Percentiles rank a stretch among this genome's conserved stretches.
Conservation (phyloP, 106 monocot genomes). For the Dendrobium officinale region DNA sequence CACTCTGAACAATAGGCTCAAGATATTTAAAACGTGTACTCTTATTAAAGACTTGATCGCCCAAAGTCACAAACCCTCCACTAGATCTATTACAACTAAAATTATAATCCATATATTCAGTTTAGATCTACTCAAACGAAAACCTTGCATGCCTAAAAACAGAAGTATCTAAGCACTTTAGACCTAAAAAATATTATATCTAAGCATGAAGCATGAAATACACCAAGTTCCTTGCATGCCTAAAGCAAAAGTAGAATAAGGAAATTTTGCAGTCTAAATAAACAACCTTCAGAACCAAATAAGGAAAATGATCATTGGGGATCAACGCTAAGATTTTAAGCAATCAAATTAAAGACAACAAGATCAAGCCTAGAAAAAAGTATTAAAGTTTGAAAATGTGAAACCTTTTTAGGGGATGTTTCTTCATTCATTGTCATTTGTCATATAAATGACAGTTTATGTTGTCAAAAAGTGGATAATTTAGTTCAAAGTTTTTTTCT, state of each 20-base stretch:
- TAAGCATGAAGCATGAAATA: neutral
- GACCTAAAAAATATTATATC: neutral
- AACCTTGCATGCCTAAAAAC: no score
- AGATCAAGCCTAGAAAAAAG: neutral
- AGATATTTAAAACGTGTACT: no score
- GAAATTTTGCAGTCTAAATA: neutral
- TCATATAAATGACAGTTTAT: neutral
- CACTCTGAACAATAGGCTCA: no score
- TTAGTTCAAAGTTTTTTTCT: neutral
- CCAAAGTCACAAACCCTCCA: no score
- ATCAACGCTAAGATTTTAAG: neutral
- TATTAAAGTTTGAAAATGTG: neutral
- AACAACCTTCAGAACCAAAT: neutral
- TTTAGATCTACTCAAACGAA: no score
- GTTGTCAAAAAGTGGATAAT: neutral
- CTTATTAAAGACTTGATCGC: no score
- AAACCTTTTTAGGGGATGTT: neutral
- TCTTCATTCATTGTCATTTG: neutral
- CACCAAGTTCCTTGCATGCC: neutral
- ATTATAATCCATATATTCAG: no score
- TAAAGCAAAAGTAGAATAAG: neutral
- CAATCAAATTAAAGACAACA: neutral
- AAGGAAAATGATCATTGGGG: neutral
- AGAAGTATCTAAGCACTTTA: neutral
- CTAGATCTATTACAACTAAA: no score